Evolutionary conservation across 768 basidiomycete genomes (phyloP).

Genomic region (Lanmaoa pseudosensibilis): DNA sequence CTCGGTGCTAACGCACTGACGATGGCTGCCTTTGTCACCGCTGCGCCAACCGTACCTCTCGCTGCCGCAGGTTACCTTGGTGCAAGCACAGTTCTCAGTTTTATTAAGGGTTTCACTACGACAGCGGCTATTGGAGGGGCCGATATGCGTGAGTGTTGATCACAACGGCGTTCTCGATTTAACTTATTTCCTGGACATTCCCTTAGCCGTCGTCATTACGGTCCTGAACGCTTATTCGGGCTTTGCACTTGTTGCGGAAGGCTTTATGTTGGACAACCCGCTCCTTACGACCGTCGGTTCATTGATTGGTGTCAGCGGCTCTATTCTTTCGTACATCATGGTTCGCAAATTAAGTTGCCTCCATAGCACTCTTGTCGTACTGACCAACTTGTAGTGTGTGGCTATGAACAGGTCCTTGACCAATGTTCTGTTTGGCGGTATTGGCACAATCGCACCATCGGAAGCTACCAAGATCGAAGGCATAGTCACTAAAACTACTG

Average conservation of each 20-base stretch:
- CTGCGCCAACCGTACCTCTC: constrained; percentile 66
- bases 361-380: neutral
- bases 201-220: constrained; percentile 81
- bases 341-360: constrained; percentile 40
- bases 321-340: constrained; percentile 92
- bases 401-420: constrained; percentile 88
- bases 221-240: constrained; percentile 90
- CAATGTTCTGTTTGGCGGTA: constrained; percentile 90
- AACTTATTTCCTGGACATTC: constrained; percentile 7
- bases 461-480: constrained; percentile 82
- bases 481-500: constrained; percentile 69
- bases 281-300: constrained; percentile 82
- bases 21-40: constrained; percentile 75
- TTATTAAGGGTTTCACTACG: constrained; percentile 83
- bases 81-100: constrained; percentile 72
- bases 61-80: constrained; percentile 79
- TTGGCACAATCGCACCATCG: constrained; percentile 52
- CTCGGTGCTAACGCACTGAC: constrained; percentile 68
- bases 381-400: constrained; percentile 58
- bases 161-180: neutral
- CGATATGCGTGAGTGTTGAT: constrained; percentile 75
- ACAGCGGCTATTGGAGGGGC: constrained; percentile 92
- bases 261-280: constrained; percentile 88
- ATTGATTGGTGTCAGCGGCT: constrained; percentile 86
- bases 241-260: constrained; percentile 89